These are phyloP conservation scores for Phytophthora sojae DNA, from an alignment of 352 stramenopile species.

Conservation along the genomic window DNA sequence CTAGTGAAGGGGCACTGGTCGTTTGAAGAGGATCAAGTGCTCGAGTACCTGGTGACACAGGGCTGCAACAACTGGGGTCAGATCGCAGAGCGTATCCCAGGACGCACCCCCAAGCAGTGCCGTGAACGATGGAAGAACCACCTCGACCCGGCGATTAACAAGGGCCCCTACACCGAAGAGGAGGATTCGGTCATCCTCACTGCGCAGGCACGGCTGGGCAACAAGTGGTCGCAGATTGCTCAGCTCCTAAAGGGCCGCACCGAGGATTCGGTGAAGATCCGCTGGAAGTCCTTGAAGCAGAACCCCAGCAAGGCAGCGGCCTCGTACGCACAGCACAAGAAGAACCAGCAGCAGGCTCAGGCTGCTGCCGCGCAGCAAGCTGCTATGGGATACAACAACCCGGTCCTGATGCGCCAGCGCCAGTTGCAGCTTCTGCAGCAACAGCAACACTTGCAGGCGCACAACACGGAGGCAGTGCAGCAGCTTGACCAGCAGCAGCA, in stretches of 20 bases:
- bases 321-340: slow-evolving; percentile 80
- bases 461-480: slow-evolving; percentile 66
- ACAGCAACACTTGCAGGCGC: slow-evolving; percentile 73
- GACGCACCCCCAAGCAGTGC: slow-evolving; percentile 93
- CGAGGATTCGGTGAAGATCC: slow-evolving; percentile 95
- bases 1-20: slow-evolving; percentile 97
- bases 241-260: slow-evolving; percentile 92
- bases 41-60: slow-evolving; percentile 90
- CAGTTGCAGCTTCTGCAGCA: slow-evolving; percentile 78
- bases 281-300: slow-evolving; percentile 91
- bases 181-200: slow-evolving; percentile 95
- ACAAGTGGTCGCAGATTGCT: slow-evolving; percentile 97
- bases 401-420: slow-evolving; percentile 69
- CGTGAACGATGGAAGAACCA: slow-evolving; percentile 93
- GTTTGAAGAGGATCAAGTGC: slow-evolving; percentile 94
- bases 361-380: slow-evolving; percentile 46
- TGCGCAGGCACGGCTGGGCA: slow-evolving; percentile 92
- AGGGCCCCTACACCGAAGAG: slow-evolving; percentile 94
- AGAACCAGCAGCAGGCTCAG: slow-evolving; percentile 74
- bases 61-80: slow-evolving; percentile 94
- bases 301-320: slow-evolving; percentile 83
- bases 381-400: slow-evolving; percentile 67
- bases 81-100: slow-evolving; percentile 93
- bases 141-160: slow-evolving; percentile 93
- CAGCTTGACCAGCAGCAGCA: slow-evolving; percentile 81